These are phyloP conservation scores for Wickerhamomyces sp. DNA, from an alignment of 1,139 yeast species.

Conservation along the genomic window DNA sequence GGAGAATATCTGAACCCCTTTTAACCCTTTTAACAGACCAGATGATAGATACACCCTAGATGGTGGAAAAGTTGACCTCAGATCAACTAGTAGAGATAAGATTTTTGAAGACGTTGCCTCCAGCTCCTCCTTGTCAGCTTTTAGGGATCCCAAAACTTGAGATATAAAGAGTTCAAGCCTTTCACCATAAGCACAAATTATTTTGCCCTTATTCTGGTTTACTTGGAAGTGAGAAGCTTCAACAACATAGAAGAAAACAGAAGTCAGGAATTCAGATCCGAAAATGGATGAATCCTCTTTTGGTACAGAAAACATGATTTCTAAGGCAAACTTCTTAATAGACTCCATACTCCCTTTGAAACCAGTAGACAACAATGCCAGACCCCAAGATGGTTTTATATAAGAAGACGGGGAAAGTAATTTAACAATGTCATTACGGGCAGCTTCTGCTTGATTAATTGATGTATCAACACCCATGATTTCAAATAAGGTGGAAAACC, in stretches of 20 bases:
- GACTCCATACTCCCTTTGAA: conserved; percentile 76
- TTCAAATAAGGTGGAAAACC: conserved; percentile 71
- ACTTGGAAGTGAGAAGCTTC: conserved; percentile 54
- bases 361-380: conserved; percentile 70
- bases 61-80: conserved; percentile 61
- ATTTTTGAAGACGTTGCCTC: conserved; percentile 26
- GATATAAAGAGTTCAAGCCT: conserved; percentile 43
- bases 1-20: conserved; percentile 28
- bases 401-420: conserved; percentile 48
- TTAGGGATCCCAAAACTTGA: conserved; percentile 37
- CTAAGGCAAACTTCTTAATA: conserved; percentile 61
- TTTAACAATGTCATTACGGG: conserved; percentile 55
- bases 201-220: conserved; percentile 25
- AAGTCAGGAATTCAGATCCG: conserved; percentile 45
- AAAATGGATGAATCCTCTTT: conserved; percentile 40
- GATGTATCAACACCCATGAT: conserved; percentile 83
- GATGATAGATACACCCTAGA: conserved; percentile 57
- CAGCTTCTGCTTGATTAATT: conserved; percentile 81
- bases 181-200: conserved; percentile 56
- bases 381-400: conserved; percentile 67
- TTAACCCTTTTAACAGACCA: conserved; percentile 55
- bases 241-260: conserved; percentile 54
- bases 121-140: conserved; percentile 27
- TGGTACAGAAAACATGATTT: conserved; percentile 48
- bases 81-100: conserved; percentile 41